These are phyloP conservation scores for Sporobolus alterniflorus DNA, from an alignment of 202 grass and related monocot genomes.

Conservation along the genomic window DNA sequence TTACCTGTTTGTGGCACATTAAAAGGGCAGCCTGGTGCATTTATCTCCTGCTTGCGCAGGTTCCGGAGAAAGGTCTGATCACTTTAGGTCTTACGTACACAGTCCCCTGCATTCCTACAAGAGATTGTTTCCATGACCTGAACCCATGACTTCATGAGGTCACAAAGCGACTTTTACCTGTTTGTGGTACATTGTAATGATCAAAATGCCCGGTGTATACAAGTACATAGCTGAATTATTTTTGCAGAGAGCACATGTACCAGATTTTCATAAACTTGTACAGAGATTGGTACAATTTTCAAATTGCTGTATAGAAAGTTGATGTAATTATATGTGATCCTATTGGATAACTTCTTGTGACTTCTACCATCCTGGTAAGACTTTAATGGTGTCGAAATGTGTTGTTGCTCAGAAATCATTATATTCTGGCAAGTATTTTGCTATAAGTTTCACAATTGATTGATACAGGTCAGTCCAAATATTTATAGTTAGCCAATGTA, in stretches of 20 bases:
- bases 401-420: not conserved
- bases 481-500: not conserved
- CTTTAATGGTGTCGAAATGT: not conserved
- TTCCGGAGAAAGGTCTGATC: too few species aligned
- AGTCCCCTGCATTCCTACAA: too few species aligned
- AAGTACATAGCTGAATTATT: not conserved
- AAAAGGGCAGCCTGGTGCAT: too few species aligned
- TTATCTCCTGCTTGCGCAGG: too few species aligned
- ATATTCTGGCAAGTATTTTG: constrained; percentile 3
- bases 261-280: not conserved
- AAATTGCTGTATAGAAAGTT: constrained; percentile 33
- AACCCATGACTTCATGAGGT: too few species aligned
- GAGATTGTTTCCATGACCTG: too few species aligned
- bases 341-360: constrained; percentile 10
- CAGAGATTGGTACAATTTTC: not conserved
- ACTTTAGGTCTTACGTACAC: too few species aligned
- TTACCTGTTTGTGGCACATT: not conserved
- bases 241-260: not conserved
- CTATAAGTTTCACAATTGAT: not conserved
- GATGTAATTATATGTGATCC: constrained; percentile 15
- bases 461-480: not conserved
- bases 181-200: not conserved
- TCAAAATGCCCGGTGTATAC: not conserved
- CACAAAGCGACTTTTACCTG: too few species aligned
- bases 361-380: not conserved